Percentiles rank a stretch among this genome's conserved stretches.
These are phyloP conservation scores for Xylaria sp. DNA, from an alignment of 2,329 filamentous ascomycete species.

Conservation along the genomic window DNA sequence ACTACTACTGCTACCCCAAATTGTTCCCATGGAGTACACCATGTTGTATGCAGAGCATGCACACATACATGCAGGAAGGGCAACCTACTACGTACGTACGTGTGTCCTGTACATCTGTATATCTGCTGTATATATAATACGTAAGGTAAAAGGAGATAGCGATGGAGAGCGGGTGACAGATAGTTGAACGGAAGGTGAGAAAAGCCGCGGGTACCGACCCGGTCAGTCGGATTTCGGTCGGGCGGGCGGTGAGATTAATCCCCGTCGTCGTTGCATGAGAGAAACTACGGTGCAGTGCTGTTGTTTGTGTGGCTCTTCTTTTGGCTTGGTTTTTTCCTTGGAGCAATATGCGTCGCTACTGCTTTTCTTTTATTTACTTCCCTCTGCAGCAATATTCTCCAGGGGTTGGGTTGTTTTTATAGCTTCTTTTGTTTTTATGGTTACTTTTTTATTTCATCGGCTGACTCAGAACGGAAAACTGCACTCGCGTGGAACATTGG, in stretches of 20 bases:
- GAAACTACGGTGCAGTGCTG: conserved; percentile 3
- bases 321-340: neutral
- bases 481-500: conserved; percentile 4
- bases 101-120: conserved; percentile 5
- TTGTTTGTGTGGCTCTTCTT: conserved; percentile 2
- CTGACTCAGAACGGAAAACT: conserved; percentile 14
- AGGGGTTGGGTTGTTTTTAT: neutral
- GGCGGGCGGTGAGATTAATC: conserved; percentile 19
- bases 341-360: neutral
- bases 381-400: neutral
- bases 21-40: conserved; percentile 6
- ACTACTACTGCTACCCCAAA: conserved; percentile 14
- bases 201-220: conserved; percentile 21
- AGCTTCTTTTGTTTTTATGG: neutral
- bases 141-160: neutral
- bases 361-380: neutral
- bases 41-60: conserved; percentile 17
- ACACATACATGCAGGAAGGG: conserved; percentile 12
- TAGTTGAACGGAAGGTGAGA: conserved; percentile 14
- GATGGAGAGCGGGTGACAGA: neutral
- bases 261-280: neutral
- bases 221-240: conserved; percentile 11
- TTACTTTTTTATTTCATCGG: neutral
- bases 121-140: neutral
- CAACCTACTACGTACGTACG: conserved; percentile 7